phyloP scores from a whole-genome alignment of 2,329 filamentous ascomycete genomes.

The Calonectria pseudoreteaudii region DNA sequence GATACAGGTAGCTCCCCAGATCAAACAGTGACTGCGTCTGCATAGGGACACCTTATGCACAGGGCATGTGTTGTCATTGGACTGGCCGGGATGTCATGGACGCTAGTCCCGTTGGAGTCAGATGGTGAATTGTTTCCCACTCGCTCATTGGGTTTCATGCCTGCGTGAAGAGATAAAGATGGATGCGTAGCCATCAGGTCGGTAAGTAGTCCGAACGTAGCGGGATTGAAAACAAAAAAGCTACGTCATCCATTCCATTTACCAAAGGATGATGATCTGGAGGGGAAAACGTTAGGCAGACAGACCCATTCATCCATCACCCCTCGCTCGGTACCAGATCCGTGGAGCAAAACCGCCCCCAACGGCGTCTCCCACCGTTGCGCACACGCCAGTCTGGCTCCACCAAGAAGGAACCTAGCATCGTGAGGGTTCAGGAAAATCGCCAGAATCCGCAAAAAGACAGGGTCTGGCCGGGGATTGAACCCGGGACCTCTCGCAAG shows the following conservation, averaged over 20 bases:
- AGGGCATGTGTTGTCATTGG: slow-evolving; percentile 8
- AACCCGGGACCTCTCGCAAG: slow-evolving; percentile 61
- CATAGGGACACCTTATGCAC: slow-evolving; percentile 8
- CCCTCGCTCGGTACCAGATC: neutral
- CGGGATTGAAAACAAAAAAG: too few species aligned
- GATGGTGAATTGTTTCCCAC: neutral
- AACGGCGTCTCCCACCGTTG: neutral
- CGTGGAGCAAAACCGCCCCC: neutral
- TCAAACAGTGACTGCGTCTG: neutral
- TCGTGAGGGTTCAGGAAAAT: neutral
- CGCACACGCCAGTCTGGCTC: neutral
- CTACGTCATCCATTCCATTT: neutral
- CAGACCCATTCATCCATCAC: too few species aligned
- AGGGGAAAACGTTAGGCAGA: neutral
- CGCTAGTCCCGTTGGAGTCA: slow-evolving; percentile 11
- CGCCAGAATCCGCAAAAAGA: neutral
- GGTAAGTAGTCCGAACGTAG: neutral
- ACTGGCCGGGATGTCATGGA: neutral
- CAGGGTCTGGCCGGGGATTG: slow-evolving; percentile 59
- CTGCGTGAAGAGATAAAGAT: neutral
- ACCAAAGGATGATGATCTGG: neutral
- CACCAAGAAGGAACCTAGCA: neutral
- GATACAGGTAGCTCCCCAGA: neutral
- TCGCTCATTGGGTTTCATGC: neutral
- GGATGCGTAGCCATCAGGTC: too few species aligned